A percentile compares a stretch with the other conserved stretches of the same genome.
These are phyloP conservation scores for Blastobotrys illinoisensis DNA, from an alignment of 1,139 yeast species.

Conservation along the genomic window DNA sequence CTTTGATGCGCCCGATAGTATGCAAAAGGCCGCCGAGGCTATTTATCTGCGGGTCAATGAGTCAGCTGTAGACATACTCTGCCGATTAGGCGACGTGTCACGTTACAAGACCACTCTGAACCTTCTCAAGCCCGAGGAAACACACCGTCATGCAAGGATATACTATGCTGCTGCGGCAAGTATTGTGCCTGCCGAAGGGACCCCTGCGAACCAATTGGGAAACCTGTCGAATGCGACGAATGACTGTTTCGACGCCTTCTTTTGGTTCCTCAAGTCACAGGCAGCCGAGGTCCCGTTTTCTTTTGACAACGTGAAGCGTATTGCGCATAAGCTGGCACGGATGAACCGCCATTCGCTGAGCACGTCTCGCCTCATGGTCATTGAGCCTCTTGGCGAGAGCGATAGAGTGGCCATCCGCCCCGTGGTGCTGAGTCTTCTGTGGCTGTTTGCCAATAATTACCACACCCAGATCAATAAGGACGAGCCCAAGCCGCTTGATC, in stretches of 20 bases:
- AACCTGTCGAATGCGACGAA: constrained; percentile 5
- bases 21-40: neutral
- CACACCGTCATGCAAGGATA: constrained; percentile 16
- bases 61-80: constrained; percentile 9
- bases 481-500: neutral
- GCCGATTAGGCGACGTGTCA: constrained; percentile 22
- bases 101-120: constrained; percentile 15
- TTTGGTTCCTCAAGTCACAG: constrained; percentile 11
- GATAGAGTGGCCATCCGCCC: neutral
- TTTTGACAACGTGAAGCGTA: constrained; percentile 7
- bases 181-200: constrained; percentile 14
- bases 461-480: neutral
- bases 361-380: neutral
- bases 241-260: constrained; percentile 10
- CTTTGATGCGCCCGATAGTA: constrained; percentile 7
- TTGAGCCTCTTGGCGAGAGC: neutral
- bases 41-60: constrained; percentile 1
- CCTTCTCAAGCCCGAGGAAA: constrained; percentile 4
- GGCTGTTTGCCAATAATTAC: constrained; percentile 1
- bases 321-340: constrained; percentile 5
- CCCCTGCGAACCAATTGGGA: constrained; percentile 13
- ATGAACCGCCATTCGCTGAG: constrained; percentile 1
- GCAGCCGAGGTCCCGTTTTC: constrained; percentile 11
- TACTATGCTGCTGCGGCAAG: constrained; percentile 21
- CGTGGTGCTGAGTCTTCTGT: neutral